These are phyloP conservation scores for Chrysoporthe cubensis DNA, from an alignment of 2,329 filamentous ascomycete genomes.

Conservation along the genomic window DNA sequence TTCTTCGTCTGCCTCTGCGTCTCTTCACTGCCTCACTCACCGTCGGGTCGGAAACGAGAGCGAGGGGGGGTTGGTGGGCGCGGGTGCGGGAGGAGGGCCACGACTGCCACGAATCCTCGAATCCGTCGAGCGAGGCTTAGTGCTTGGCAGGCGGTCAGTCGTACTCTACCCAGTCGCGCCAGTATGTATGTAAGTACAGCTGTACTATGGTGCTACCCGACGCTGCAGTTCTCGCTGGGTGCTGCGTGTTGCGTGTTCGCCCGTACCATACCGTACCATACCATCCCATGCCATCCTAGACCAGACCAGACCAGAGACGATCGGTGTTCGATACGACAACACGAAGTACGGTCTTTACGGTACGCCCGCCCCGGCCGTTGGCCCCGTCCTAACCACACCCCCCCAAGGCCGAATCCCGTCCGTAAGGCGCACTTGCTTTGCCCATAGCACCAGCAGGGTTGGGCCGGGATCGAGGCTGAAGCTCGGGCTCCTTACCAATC, in stretches of 20 bases:
- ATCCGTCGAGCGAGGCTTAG: conserved; percentile 19
- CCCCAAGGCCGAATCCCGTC: neutral
- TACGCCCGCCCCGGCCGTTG: conserved; percentile 13
- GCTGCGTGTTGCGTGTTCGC: neutral
- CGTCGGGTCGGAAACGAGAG: conserved; percentile 2
- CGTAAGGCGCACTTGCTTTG: neutral
- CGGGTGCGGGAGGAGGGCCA: neutral
- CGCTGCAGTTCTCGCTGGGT: neutral
- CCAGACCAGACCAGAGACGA: too few relatives aligned
- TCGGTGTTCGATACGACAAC: too few relatives aligned
- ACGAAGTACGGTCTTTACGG: conserved; percentile 6
- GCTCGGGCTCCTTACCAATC: conserved; percentile 21
- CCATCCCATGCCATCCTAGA: too few relatives aligned
- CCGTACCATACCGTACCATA: neutral
- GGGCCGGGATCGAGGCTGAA: neutral
- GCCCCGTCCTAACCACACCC: neutral
- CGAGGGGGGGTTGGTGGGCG: neutral
- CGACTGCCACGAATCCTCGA: neutral
- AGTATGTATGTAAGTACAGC: neutral
- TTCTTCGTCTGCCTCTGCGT: too few relatives aligned
- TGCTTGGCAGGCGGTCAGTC: neutral
- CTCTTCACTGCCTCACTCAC: neutral
- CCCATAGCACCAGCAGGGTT: neutral
- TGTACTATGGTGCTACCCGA: neutral
- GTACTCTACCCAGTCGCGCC: too few relatives aligned